Evolutionary conservation across 805 yeast genomes (phyloP).

Genomic region (Metschnikowia orientalis): DNA sequence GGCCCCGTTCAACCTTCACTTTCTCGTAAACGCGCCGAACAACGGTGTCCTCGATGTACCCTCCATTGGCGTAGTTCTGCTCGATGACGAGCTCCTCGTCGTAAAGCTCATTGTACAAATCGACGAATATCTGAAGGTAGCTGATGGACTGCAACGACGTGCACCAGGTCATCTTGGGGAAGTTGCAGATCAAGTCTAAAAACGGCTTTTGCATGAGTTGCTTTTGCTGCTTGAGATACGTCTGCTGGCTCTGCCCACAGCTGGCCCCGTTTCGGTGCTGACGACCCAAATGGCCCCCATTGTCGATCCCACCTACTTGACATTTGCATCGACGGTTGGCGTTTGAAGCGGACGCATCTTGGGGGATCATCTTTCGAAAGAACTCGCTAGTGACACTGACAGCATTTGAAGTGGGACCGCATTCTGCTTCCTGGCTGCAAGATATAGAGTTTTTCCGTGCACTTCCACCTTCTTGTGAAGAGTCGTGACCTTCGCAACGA

Average conservation of each 20-base stretch:
- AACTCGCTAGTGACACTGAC: conserved; percentile 5
- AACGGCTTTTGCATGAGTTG: conserved; percentile 9
- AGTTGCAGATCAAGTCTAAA: conserved; percentile 9
- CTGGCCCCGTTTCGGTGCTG: too few relatives aligned
- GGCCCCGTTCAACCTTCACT: conserved; percentile 1
- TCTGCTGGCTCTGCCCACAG: too few relatives aligned
- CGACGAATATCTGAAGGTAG: conserved; percentile 16
- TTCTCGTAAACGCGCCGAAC: conserved; percentile 6
- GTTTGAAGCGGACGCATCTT: too few relatives aligned
- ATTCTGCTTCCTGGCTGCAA: too few relatives aligned
- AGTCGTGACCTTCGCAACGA: too few relatives aligned
- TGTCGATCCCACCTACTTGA: too few relatives aligned
- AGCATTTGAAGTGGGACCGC: too few relatives aligned
- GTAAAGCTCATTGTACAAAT: conserved; percentile 15
- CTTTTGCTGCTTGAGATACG: conserved; percentile 12
- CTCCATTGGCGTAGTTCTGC: conserved; percentile 6
- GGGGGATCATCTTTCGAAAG: too few relatives aligned
- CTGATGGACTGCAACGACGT: conserved; percentile 14
- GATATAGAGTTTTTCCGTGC: too few relatives aligned
- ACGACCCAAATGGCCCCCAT: too few relatives aligned
- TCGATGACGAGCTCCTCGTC: conserved; percentile 13
- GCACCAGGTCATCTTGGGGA: conserved; percentile 12
- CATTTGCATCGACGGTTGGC: too few relatives aligned
- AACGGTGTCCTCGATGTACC: conserved; percentile 13
- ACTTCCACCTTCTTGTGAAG: too few relatives aligned